Conservation (phyloP, 139 green algal species). For the Chlorella vulgaris region DNA sequence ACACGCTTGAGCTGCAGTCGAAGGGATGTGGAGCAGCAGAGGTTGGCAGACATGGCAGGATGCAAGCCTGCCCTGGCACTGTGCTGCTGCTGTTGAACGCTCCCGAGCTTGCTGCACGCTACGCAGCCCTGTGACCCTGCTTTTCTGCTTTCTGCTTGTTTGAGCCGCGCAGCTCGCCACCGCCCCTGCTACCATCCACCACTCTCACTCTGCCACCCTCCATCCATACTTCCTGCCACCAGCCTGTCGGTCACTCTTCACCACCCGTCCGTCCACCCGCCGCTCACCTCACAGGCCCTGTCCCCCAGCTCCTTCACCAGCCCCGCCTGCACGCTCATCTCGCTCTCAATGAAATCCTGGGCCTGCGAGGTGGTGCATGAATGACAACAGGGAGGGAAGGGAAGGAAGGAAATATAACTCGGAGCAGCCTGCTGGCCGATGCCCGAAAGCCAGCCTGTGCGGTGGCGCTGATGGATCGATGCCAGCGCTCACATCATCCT, state of each 20-base stretch:
- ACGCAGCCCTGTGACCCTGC: too few relatives aligned
- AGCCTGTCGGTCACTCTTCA: not conserved
- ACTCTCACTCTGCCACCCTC: not conserved
- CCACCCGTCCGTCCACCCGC: not conserved
- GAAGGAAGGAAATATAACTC: too few relatives aligned
- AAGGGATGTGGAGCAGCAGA: not conserved
- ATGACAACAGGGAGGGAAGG: not conserved
- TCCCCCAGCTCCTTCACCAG: conserved; percentile 81
- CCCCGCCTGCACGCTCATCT: conserved; percentile 73
- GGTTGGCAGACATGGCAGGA: not conserved
- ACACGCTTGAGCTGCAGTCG: conserved; percentile 88
- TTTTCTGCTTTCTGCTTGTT: too few relatives aligned
- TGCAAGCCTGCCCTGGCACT: not conserved
- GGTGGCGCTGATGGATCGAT: too few relatives aligned
- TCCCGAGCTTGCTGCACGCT: too few relatives aligned
- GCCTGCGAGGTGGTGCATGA: conserved; percentile 52
- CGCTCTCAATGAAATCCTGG: conserved; percentile 84
- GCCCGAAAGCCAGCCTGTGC: too few relatives aligned
- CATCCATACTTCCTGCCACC: not conserved
- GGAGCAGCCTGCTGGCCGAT: not conserved
- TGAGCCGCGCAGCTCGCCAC: too few relatives aligned
- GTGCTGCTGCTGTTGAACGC: not conserved
- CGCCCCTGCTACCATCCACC: too few relatives aligned
- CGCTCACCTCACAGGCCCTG: conserved; percentile 61
- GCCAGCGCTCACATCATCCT: too few relatives aligned